These are phyloP conservation scores for Colletotrichum viniferum DNA, from an alignment of 2,329 filamentous ascomycete species.

Conservation along the genomic window DNA sequence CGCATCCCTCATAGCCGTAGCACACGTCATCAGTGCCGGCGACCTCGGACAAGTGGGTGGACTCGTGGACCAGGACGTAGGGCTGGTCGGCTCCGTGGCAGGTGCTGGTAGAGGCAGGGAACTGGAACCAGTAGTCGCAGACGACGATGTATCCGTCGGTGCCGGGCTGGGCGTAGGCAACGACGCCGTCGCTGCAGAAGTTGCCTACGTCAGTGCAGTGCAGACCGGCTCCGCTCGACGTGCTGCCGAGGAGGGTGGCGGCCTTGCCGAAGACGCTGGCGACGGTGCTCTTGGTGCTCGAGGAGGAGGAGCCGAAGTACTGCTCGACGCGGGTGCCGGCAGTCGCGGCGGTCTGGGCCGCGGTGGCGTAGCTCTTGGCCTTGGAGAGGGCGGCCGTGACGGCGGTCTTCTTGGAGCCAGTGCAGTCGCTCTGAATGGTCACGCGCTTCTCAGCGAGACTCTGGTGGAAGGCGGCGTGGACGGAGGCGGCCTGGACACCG, in stretches of 20 bases:
- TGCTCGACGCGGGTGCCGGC: slow-evolving; percentile 48
- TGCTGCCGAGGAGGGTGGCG: slow-evolving; percentile 49
- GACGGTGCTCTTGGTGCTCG: slow-evolving; percentile 45
- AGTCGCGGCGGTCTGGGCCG: slow-evolving; percentile 46
- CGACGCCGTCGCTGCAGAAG: slow-evolving; percentile 52
- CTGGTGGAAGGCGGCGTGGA: slow-evolving; percentile 48
- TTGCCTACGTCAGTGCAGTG: slow-evolving; percentile 55
- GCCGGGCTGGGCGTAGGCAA: slow-evolving; percentile 66
- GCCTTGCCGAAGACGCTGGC: slow-evolving; percentile 49
- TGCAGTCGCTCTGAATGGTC: slow-evolving; percentile 1
- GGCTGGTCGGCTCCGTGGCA: slow-evolving; percentile 62
- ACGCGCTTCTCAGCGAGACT: slow-evolving; percentile 48
- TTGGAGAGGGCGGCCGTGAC: slow-evolving; percentile 51
- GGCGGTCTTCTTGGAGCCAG: slow-evolving; percentile 25
- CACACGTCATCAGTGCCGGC: slow-evolving; percentile 52
- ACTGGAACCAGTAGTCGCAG: slow-evolving; percentile 63
- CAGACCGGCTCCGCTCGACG: slow-evolving; percentile 46
- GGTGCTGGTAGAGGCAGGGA: slow-evolving; percentile 49
- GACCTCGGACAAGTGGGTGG: slow-evolving; percentile 62
- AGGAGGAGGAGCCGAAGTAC: slow-evolving; percentile 61
- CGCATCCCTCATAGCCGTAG: slow-evolving; percentile 28
- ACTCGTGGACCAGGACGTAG: slow-evolving; percentile 69
- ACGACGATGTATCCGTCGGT: slow-evolving; percentile 60
- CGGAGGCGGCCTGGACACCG: slow-evolving; percentile 51
- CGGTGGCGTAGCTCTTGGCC: slow-evolving; percentile 52